A percentile compares a stretch with the other conserved stretches of the same genome.
phyloP scores from a whole-genome alignment of 225 moss, liverwort and hornwort species.

The Polytrichum commune region DNA sequence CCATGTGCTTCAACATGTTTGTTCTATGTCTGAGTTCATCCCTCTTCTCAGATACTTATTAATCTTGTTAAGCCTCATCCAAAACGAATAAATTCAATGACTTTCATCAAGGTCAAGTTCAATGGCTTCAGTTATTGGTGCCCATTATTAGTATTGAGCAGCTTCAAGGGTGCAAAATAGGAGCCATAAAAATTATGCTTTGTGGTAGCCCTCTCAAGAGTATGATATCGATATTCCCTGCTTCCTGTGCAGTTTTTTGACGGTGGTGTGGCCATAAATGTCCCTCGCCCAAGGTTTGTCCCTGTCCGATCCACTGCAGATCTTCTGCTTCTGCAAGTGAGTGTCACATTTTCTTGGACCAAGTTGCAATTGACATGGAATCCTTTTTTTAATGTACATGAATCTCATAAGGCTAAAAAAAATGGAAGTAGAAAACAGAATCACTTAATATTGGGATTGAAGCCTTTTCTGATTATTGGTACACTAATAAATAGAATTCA shows the following conservation, averaged over 20 bases:
- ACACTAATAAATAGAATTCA: too few relatives aligned
- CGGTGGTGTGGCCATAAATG: conserved; percentile 47
- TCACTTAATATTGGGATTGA: too few relatives aligned
- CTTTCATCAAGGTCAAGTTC: too few relatives aligned
- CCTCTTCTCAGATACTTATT: background rate
- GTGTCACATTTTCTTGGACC: background rate
- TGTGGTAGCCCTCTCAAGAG: background rate
- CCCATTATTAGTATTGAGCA: too few relatives aligned
- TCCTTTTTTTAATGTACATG: too few relatives aligned
- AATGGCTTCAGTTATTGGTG: background rate
- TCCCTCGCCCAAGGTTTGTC: conserved; percentile 48
- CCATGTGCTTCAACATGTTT: background rate
- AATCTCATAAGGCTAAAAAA: too few relatives aligned
- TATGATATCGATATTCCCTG: background rate
- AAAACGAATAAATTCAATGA: background rate
- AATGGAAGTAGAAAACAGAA: too few relatives aligned
- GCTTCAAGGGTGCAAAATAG: background rate
- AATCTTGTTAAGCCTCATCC: background rate
- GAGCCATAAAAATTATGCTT: background rate
- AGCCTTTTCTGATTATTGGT: too few relatives aligned
- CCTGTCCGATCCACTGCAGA: conserved; percentile 46
- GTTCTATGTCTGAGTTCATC: background rate
- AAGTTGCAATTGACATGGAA: too few relatives aligned
- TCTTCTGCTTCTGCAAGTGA: conserved; percentile 41
- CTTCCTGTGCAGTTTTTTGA: conserved; percentile 49